Evolutionary conservation across 345 rosid species (phyloP), one percentile per base, ranked within the genome.

Genomic region (Gossypium stocksii): DNA sequence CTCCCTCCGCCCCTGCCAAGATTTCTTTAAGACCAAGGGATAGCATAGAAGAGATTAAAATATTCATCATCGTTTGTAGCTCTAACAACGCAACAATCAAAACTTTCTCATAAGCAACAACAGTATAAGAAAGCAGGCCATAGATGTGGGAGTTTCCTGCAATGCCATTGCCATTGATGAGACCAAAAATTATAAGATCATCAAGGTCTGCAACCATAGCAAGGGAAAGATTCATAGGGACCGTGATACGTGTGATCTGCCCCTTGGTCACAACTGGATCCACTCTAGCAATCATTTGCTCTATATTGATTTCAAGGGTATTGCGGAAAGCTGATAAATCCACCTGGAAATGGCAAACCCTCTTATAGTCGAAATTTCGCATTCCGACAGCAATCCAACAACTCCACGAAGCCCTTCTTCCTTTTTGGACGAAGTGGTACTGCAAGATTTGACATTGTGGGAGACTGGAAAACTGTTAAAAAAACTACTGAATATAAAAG

Each of bases 181-280:
- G 98, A 66, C 97, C 97, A 58, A 97, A 98, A 61, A 95, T 97
- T 3, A 98, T 95, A 20, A 93, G 97, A 83, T 95, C 98, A 54
- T 95, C 99, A 43, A 95, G 97, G 87, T 95, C 99, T 3, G 97
- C 98, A 69, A 95, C 98, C 78, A 95, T 98, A 23, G 99, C 98
- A 54, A 91, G 97, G 79, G 99, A 70, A 22, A 95, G 88, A 83
- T 95, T 95, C 98, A 93, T 85, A 1, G 98, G 98, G 67, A 88
- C 92, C 0, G 93, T 89, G 51, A 76, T 93, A 78, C 97, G 85
- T 44, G 83, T 79, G 66, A 95, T 95, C 89, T 95, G 98, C 51
- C 99, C 99, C 99, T 93, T 95, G 83, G 88, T 93, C 70, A 95
- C 98, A 67, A 93, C 93, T 22, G 99, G 98, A 87, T 93, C 99